Evolutionary conservation across 208 protist species (phyloP), one percentile per base, ranked within the genome.

Genomic region (Crithidia expoeki): DNA sequence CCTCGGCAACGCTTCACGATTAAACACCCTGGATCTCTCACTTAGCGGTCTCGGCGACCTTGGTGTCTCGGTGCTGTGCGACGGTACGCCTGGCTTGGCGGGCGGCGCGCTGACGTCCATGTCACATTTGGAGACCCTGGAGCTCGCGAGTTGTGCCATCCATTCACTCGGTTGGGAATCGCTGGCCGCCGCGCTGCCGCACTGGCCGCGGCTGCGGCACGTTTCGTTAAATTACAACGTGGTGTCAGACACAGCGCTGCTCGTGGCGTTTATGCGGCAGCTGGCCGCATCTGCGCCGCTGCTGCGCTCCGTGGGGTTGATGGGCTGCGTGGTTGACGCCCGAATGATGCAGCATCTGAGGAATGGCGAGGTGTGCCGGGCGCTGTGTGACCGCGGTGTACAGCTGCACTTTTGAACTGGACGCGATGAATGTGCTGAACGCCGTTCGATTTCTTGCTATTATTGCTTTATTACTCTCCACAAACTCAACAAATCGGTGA

Each of bases 11-110:
- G 64, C 76, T 11, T 17, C 72, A 27, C 28, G 19, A 16, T 66
- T 94, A 51, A 40, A 59, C 19, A 33, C 40, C 57, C 72, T 94
- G 10, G 86, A 94, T 62, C 71, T 92, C n/a, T 82, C 84, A 33
- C 92, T 81, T 58, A 92, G 85, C 5, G 84, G 57, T 5, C 65
- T 94, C 7, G 89, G 83, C n/a, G 85, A 85, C 63, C 47, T 89
- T 11, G 89, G 89, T 23, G 61, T 89, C 9, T 85, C 85, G 25
- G 68, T 88, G 56, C 72, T 94, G 63, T 88, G 84, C 46, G 89
- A 94, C 66, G 86, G 85, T 32, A 46, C 64, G 9, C 34, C 25
- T 19, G 66, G n/a, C 19, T 34, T 30, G 14, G 38, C 19, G 19
- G 72, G 50, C n/a, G 78, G 83, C 12, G 83, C 84, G 52, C 68